Percentiles rank a stretch among this genome's conserved stretches.
These are phyloP conservation scores for Rhododendron henanense DNA, from an alignment of 148 eudicot genomes.

Conservation along the genomic window DNA sequence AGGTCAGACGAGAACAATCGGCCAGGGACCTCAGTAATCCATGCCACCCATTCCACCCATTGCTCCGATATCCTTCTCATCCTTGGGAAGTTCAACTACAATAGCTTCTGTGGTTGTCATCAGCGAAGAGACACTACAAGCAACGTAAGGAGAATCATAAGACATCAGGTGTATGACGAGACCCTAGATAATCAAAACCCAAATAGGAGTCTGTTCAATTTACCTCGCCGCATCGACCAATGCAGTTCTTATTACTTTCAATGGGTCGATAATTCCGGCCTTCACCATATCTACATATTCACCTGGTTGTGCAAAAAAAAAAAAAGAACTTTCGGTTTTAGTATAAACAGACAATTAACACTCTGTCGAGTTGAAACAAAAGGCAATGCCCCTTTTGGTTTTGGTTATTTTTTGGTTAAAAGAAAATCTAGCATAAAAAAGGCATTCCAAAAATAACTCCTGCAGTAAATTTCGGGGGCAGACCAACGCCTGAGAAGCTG, in stretches of 20 bases:
- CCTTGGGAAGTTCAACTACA: conserved; percentile 42
- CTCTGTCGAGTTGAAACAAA: background rate
- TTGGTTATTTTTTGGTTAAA: background rate
- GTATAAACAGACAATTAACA: background rate
- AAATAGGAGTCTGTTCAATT: background rate
- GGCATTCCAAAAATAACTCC: background rate
- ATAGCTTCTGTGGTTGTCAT: conserved; percentile 43
- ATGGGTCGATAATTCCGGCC: conserved; percentile 86
- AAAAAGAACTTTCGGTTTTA: background rate
- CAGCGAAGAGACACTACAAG: conserved; percentile 34
- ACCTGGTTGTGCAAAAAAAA: conserved; percentile 35
- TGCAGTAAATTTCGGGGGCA: background rate
- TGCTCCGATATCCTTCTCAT: conserved; percentile 43
- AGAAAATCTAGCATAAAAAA: background rate
- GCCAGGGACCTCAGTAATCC: conserved; percentile 29
- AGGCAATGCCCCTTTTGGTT: background rate
- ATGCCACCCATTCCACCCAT: conserved; percentile 56
- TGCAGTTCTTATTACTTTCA: conserved; percentile 85
- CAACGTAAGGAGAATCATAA: background rate
- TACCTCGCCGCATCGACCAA: conserved; percentile 85
- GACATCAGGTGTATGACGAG: background rate
- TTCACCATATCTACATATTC: conserved; percentile 88
- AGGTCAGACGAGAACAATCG: background rate
- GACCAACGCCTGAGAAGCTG: background rate
- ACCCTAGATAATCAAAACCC: background rate